These are phyloP conservation scores for Pichia deserticola DNA, from an alignment of 805 yeast species.

Conservation along the genomic window DNA sequence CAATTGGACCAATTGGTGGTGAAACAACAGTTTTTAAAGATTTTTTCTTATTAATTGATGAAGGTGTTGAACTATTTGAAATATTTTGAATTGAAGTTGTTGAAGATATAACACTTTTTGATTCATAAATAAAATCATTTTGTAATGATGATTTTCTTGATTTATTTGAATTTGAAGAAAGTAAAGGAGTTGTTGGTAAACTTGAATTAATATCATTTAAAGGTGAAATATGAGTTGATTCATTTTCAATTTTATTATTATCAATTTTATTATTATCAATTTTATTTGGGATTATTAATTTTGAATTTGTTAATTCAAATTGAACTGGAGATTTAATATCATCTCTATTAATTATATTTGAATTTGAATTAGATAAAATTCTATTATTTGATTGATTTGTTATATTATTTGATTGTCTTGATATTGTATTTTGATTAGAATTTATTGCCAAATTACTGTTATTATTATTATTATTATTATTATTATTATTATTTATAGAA, in stretches of 20 bases:
- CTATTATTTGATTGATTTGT: no score
- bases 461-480: no score
- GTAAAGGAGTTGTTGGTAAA: constrained; percentile 3
- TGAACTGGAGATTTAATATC: constrained; percentile 1
- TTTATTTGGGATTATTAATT: neutral
- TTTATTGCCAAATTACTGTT: no score
- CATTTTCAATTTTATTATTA: no score
- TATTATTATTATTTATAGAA: no score
- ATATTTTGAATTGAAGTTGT: constrained; percentile 4
- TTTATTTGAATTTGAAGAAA: neutral
- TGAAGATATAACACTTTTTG: constrained; percentile 9
- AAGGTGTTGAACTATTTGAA: constrained; percentile 6
- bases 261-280: neutral
- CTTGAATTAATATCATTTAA: neutral
- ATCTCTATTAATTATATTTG: constrained; percentile 4
- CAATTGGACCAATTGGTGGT: constrained; percentile 54
- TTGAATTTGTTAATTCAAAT: neutral
- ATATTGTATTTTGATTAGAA: no score
- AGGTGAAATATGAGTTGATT: no score
- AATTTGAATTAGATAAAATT: neutral
- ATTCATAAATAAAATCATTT: neutral
- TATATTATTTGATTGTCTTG: no score
- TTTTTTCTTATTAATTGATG: constrained; percentile 16
- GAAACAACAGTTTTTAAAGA: constrained; percentile 45
- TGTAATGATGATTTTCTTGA: constrained; percentile 5